Evolutionary conservation across 257 asterid species (phyloP), one percentile per base, ranked within the genome.

Genomic region (Lycium barbarum): DNA sequence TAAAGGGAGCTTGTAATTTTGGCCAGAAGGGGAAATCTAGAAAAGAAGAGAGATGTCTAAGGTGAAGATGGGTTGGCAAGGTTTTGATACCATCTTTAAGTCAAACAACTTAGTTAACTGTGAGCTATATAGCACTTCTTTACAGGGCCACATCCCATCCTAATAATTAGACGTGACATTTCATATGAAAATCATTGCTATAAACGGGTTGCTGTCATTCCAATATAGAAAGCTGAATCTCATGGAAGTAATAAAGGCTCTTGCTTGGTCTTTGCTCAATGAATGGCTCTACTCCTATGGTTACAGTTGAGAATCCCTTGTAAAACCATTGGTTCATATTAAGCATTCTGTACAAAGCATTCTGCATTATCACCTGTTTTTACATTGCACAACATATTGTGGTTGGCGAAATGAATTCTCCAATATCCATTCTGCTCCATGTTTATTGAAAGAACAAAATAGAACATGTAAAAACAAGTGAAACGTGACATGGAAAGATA

Each of bases 111-210:
- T 22, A 7, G 80, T 49, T 38, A 47, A 74, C 61, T 74, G 20
- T 74, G 1, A 74, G 36, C 43, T 49, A 49, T 11, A 12, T 74
- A 47, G n/a, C 43, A 74, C 43, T 74, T 47, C 3, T 20, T 20
- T 20, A 2, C 43, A 20, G 38, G 81, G 18, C 58, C 20, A 15
- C 3, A 1, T 15, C 49, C 36, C 20, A 12, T 74, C 43, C 59
- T 74, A 49, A 20, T 49, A 18, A 20, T 20, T 74, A 74, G n/a
- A 20, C 2, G 0, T 73, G 43, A 51, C 18, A 2, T 49, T 74
- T 74, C 43, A 6, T 47, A 74, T 74, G 81, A 12, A 47, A 47
- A 74, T 20, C 18, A 22, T 73, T 73, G 80, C 54, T 73, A 71
- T 71, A 2, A 40, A 9, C 1, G 43, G 20, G 20, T 33, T 7